Percentiles rank a stretch among this genome's conserved stretches.
Conservation (phyloP, 805 yeast genomes). For the Myxozyma mucilagina region DNA sequence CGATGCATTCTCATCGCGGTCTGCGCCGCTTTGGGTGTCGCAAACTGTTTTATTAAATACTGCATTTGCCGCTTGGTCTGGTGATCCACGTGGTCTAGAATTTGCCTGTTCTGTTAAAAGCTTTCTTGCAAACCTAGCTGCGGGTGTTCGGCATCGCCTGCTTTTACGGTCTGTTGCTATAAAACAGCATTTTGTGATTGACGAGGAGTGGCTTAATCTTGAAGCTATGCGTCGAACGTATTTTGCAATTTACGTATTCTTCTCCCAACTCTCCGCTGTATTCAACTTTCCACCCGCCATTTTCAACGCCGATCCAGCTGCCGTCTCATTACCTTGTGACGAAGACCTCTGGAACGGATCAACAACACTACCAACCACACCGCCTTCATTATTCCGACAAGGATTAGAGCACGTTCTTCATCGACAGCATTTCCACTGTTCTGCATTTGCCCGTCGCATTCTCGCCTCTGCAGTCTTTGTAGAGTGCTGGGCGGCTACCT, state of each 20-base stretch:
- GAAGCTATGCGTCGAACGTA: slow-evolving; percentile 39
- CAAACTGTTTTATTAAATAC: slow-evolving; percentile 37
- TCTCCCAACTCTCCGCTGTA: slow-evolving; percentile 36
- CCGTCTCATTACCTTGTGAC: slow-evolving; percentile 38
- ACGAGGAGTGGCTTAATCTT: slow-evolving; percentile 37
- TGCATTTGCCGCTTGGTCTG: slow-evolving; percentile 38
- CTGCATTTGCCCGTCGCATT: slow-evolving; percentile 33
- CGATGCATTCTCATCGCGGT: slow-evolving; percentile 35
- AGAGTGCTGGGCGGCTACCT: slow-evolving; percentile 28
- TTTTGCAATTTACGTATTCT: slow-evolving; percentile 37
- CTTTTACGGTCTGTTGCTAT: slow-evolving; percentile 18
- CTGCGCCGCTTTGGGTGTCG: slow-evolving; percentile 38
- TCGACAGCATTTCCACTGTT: slow-evolving; percentile 20
- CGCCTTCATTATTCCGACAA: slow-evolving; percentile 25
- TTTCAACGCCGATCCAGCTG: slow-evolving; percentile 24
- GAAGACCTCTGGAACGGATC: slow-evolving; percentile 39
- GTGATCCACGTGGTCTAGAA: slow-evolving; percentile 39
- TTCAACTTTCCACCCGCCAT: slow-evolving; percentile 38
- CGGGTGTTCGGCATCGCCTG: slow-evolving; percentile 20
- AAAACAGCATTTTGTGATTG: slow-evolving; percentile 17
- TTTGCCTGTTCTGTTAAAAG: slow-evolving; percentile 36
- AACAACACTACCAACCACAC: slow-evolving; percentile 23
- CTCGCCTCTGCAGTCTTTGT: slow-evolving; percentile 35
- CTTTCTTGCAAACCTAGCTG: slow-evolving; percentile 31
- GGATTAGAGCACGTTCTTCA: slow-evolving; percentile 27